A percentile compares a stretch with the other conserved stretches of the same genome.
These are phyloP conservation scores for Hanseniaspora valbyensis DNA, from an alignment of 805 yeast genomes.

Conservation along the genomic window DNA sequence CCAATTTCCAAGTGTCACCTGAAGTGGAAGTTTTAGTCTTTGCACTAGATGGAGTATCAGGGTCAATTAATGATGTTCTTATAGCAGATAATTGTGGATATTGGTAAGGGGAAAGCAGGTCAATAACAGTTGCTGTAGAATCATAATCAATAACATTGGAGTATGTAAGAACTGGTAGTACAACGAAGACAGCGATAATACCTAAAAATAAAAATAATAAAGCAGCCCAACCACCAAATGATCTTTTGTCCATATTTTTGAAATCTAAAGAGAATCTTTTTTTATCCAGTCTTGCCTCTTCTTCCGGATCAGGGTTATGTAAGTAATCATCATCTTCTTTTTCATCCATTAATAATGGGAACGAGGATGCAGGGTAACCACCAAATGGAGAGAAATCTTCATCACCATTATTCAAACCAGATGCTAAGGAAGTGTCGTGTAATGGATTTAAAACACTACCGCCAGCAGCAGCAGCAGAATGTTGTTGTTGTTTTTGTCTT, in stretches of 20 bases:
- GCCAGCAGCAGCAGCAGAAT: too few relatives aligned
- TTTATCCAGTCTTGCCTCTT: slow-evolving; percentile 75
- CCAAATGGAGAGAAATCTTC: slow-evolving; percentile 85
- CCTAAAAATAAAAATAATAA: slow-evolving; percentile 48
- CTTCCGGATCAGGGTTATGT: slow-evolving; percentile 92
- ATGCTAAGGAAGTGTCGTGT: background rate
- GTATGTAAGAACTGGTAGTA: slow-evolving; percentile 75
- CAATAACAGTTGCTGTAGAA: slow-evolving; percentile 24
- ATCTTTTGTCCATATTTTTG: slow-evolving; percentile 52
- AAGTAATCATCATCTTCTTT: slow-evolving; percentile 90
- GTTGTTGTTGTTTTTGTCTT: background rate
- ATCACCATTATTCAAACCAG: slow-evolving; percentile 25
- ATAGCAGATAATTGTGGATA: slow-evolving; percentile 45
- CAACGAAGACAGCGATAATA: slow-evolving; percentile 55
- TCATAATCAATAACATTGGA: slow-evolving; percentile 47
- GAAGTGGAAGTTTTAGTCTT: slow-evolving; percentile 40
- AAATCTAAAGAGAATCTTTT: slow-evolving; percentile 54
- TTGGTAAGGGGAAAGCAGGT: slow-evolving; percentile 36
- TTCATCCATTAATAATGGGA: slow-evolving; percentile 84
- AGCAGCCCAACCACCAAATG: slow-evolving; percentile 53
- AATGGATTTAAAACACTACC: background rate
- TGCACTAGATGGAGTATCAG: slow-evolving; percentile 49
- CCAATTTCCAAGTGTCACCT: slow-evolving; percentile 64
- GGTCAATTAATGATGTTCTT: slow-evolving; percentile 44
- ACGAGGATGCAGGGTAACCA: slow-evolving; percentile 87